Conservation (phyloP, 2,329 filamentous ascomycete species). For the Trichoderma sp. region DNA sequence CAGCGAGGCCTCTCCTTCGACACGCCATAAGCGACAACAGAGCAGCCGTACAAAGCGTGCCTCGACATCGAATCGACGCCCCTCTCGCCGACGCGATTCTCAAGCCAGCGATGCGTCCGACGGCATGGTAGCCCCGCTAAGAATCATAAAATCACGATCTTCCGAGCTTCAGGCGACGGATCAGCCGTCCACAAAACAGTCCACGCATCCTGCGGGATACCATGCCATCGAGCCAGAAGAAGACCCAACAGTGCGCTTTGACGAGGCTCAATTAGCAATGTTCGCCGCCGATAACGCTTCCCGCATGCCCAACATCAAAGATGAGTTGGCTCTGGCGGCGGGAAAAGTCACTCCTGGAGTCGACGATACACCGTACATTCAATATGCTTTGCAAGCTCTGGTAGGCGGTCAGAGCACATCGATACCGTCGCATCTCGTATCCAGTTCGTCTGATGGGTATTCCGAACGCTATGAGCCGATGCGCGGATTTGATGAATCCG, state of each 20-base stretch:
- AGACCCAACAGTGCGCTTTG: conserved; percentile 40
- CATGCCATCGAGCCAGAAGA: conserved; percentile 21
- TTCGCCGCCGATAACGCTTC: conserved; percentile 41
- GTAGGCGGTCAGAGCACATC: conserved; percentile 71
- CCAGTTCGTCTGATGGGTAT: conserved; percentile 42
- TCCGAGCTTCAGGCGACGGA: conserved; percentile 52
- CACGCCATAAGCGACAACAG: conserved; percentile 26
- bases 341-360: conserved; percentile 71
- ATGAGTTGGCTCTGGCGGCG: conserved; percentile 55
- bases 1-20: conserved; percentile 19
- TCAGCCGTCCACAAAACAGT: conserved; percentile 41
- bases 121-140: conserved; percentile 40
- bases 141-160: conserved; percentile 40
- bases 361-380: conserved; percentile 86
- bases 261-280: conserved; percentile 48
- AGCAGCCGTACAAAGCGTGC: conserved; percentile 15
- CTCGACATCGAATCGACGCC: conserved; percentile 28
- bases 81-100: conserved; percentile 37
- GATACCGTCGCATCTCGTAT: conserved; percentile 56
- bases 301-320: conserved; percentile 51
- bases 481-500: conserved; percentile 31
- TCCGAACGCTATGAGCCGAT: conserved; percentile 39
- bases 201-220: conserved; percentile 34
- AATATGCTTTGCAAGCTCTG: conserved; percentile 85
- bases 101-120: conserved; percentile 41